Evolutionary conservation across 1,284 basidiomycete species (phyloP), one percentile per base, ranked within the genome.

Genomic region (Cryptococcus hybrid): DNA sequence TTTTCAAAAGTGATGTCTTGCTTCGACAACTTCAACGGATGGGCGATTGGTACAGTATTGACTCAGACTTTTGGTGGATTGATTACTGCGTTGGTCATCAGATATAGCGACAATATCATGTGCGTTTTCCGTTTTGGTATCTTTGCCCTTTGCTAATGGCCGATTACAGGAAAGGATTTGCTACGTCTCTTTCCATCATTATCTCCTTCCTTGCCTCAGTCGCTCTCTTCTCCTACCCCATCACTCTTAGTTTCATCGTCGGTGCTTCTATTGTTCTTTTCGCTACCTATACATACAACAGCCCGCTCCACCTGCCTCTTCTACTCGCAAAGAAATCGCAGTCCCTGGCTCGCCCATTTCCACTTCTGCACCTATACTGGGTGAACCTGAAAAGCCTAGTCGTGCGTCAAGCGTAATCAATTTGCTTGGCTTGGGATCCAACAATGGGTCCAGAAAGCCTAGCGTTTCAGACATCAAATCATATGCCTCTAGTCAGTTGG

Each of bases 121-220:
- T 75, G 52, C 61, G 73, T 67, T 13, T n/a, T 34, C 7, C 9
- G 8, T 24, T 18, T 13, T 49, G 9, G 30, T n/a, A n/a, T 18
- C 34, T 37, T n/a, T 43, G 43, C n/a, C 9, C 7, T 9, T 30
- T 35, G 47, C 47, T 35, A 49, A 52, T 54, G 42, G 59, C 18
- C 52, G 9, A 34, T 13, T 15, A 47, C 56, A 74, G 69, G 73
- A 94, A 95, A 76, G 91, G 94, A 40, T 97, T 97, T 71, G 94
- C 94, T 11, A 95, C 93, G 4, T 90, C 88, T 64, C 81, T 97
- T 63, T 89, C 88, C 72, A 96, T 97, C 76, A 86, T 97, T 67
- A 84, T 97, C 63, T 94, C 92, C 50, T 96, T 95, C 83, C 82
- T 92, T 57, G 90, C 89, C 2, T 91, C 89, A 4, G 88, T 95